These are phyloP conservation scores for Beauveria caledonica DNA, from an alignment of 2,329 filamentous ascomycete genomes.

Conservation along the genomic window DNA sequence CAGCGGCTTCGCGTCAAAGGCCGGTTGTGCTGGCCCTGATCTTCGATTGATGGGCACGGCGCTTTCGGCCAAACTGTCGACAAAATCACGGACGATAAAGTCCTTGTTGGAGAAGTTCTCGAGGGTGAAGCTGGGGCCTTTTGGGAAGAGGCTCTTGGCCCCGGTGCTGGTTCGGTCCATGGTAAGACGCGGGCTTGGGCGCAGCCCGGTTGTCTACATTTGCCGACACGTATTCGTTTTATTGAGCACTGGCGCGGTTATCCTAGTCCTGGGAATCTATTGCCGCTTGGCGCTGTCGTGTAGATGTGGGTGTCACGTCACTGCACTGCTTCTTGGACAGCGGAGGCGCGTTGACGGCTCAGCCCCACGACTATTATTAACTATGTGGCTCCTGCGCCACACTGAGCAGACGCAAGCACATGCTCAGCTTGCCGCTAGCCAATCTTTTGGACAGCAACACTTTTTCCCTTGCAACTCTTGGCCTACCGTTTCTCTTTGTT, in stretches of 20 bases:
- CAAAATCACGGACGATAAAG: constrained; percentile 97
- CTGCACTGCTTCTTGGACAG: constrained; percentile 1
- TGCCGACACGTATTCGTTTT: constrained; percentile 9
- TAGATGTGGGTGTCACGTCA: not conserved
- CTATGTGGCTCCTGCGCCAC: constrained; percentile 8
- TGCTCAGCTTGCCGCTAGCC: not conserved
- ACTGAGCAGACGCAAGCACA: constrained; percentile 10
- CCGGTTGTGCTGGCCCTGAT: constrained; percentile 55
- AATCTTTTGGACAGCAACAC: constrained; percentile 4
- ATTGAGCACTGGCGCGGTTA: not conserved
- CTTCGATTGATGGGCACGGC: constrained; percentile 72
- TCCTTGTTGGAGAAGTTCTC: constrained; percentile 85
- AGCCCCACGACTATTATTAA: constrained; percentile 20
- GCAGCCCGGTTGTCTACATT: constrained; percentile 21
- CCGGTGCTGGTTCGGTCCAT: constrained; percentile 39
- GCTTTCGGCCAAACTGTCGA: constrained; percentile 83
- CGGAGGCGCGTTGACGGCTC: constrained; percentile 10
- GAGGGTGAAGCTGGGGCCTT: constrained; percentile 74
- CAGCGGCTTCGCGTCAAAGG: constrained; percentile 91
- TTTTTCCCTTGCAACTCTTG: not conserved
- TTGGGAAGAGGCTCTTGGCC: constrained; percentile 63
- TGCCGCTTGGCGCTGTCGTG: constrained; percentile 6
- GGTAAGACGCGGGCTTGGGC: constrained; percentile 14
- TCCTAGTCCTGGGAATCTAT: not conserved
- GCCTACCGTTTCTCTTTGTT: not conserved